Conservation (phyloP, 768 basidiomycete species). For the Leucogyrophana mollusca region DNA sequence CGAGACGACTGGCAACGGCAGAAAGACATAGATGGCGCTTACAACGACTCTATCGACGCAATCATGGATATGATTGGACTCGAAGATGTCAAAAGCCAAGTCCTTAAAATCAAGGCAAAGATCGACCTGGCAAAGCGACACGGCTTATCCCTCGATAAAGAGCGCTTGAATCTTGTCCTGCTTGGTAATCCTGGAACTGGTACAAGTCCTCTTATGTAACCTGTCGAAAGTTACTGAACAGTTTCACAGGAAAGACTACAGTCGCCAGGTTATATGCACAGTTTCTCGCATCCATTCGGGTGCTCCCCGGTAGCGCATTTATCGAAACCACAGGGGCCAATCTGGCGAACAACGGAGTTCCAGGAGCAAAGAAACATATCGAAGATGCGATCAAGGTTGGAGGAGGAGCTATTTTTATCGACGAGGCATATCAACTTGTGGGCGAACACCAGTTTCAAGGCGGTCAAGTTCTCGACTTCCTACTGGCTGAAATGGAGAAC, state of each 20-base stretch:
- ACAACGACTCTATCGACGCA: slow-evolving; percentile 46
- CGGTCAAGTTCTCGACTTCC: slow-evolving; percentile 56
- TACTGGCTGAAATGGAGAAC: slow-evolving; percentile 70
- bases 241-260: slow-evolving; percentile 54
- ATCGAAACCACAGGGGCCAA: slow-evolving; percentile 57
- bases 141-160: slow-evolving; percentile 40
- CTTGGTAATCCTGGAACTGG: slow-evolving; percentile 72
- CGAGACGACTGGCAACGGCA: slow-evolving; percentile 47
- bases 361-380: slow-evolving; percentile 44
- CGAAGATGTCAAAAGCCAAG: slow-evolving; percentile 53
- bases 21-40: slow-evolving; percentile 45
- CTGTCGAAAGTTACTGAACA: neutral
- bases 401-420: slow-evolving; percentile 61
- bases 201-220: slow-evolving; percentile 19
- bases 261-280: slow-evolving; percentile 61
- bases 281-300: slow-evolving; percentile 48
- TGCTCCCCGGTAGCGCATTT: slow-evolving; percentile 52
- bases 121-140: slow-evolving; percentile 49
- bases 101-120: slow-evolving; percentile 51
- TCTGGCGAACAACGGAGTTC: slow-evolving; percentile 52
- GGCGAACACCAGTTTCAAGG: slow-evolving; percentile 43
- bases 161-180: slow-evolving; percentile 56
- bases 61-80: slow-evolving; percentile 64
- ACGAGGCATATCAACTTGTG: slow-evolving; percentile 65
- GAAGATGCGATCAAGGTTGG: slow-evolving; percentile 46